These are phyloP conservation scores for Sarocladium oryzae DNA, from an alignment of 2,329 filamentous ascomycete species.

Conservation along the genomic window DNA sequence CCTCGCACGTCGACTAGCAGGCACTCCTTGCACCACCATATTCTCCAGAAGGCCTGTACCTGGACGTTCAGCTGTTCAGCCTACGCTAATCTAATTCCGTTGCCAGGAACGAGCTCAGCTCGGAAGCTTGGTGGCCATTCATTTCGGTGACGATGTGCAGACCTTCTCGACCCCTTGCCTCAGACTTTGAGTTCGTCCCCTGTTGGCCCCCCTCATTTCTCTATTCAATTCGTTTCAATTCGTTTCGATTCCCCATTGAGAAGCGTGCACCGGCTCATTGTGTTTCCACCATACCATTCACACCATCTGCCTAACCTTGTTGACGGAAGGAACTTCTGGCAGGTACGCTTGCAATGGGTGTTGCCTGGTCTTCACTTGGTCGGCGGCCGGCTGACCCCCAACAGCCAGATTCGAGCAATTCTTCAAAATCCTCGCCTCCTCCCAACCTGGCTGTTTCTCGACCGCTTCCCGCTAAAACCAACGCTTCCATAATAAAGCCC, in stretches of 20 bases:
- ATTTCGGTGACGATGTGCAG: not conserved
- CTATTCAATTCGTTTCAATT: not conserved
- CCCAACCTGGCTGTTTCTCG: not conserved
- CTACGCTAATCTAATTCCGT: not conserved
- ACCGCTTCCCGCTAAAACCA: not conserved
- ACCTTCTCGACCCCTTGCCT: not conserved
- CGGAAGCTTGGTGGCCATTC: not conserved
- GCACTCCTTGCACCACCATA: no score
- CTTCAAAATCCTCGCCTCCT: not conserved
- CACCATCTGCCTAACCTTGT: no score
- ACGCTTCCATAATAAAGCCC: not conserved
- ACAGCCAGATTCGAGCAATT: not conserved
- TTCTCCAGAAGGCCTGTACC: not conserved
- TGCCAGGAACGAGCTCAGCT: not conserved
- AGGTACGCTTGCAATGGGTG: conserved; percentile 8
- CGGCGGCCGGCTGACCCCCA: not conserved
- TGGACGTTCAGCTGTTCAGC: conserved; percentile 7
- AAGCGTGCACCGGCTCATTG: no score
- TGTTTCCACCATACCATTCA: no score
- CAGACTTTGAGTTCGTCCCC: no score
- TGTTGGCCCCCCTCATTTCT: no score
- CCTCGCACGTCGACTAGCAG: no score
- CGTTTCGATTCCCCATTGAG: no score
- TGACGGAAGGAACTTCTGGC: not conserved
- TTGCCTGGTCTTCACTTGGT: conserved; percentile 1